Evolutionary conservation across 2,329 filamentous ascomycete genomes (phyloP).

Genomic region (Microcera coccophila): DNA sequence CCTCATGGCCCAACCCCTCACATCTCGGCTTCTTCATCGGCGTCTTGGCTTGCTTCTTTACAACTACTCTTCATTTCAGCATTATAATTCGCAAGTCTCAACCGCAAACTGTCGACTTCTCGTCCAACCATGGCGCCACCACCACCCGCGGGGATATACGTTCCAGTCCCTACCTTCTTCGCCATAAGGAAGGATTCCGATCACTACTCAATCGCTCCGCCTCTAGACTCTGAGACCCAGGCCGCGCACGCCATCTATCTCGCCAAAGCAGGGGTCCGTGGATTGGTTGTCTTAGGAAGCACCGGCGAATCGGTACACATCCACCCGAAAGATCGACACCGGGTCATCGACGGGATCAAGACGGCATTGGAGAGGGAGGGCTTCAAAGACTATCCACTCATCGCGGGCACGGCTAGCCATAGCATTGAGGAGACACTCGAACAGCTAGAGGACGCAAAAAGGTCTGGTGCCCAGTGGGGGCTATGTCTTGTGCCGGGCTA

Average conservation of each 20-base stretch:
- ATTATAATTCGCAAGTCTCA: too few relatives aligned
- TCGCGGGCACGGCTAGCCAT: conserved; percentile 59
- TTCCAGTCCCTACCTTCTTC: conserved; percentile 64
- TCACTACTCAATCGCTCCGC: conserved; percentile 43
- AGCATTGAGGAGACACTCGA: conserved; percentile 59
- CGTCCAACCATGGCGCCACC: conserved; percentile 23
- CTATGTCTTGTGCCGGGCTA: conserved; percentile 58
- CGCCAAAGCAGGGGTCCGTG: conserved; percentile 55
- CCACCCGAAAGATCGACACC: conserved; percentile 52
- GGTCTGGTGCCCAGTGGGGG: conserved; percentile 57
- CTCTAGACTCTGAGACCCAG: conserved; percentile 57
- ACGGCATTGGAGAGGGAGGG: conserved; percentile 53
- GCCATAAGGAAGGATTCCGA: conserved; percentile 38
- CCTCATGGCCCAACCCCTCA: background rate
- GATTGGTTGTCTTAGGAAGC: conserved; percentile 59
- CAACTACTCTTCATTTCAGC: conserved; percentile 14
- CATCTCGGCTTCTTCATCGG: background rate
- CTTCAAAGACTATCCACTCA: conserved; percentile 56
- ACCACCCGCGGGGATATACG: conserved; percentile 55
- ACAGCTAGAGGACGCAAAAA: conserved; percentile 51
- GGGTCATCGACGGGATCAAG: conserved; percentile 53
- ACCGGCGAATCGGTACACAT: conserved; percentile 64
- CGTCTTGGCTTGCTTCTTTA: conserved; percentile 16
- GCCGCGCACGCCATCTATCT: conserved; percentile 56
- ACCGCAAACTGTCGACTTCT: conserved; percentile 1